A percentile compares a stretch with the other conserved stretches of the same genome.
Conservation (phyloP, 371 early-diverging fungal genomes). For the Syncephalastrum sp. region DNA sequence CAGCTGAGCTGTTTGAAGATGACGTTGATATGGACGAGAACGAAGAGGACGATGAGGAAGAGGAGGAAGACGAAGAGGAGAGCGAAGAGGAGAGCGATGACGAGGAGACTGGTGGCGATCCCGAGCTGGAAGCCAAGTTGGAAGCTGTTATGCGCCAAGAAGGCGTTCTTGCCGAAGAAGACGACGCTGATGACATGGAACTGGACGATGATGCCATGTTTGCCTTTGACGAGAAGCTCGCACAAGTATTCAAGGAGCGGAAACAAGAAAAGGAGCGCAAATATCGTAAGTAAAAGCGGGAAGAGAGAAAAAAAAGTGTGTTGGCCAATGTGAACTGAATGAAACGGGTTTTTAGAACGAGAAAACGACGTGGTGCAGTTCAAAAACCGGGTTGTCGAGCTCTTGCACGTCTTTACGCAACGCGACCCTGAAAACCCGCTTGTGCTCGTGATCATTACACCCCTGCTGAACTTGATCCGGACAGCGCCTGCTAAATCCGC, state of each 20-base stretch:
- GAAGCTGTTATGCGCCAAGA: conserved; percentile 63
- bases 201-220: conserved; percentile 92
- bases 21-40: conserved; percentile 57
- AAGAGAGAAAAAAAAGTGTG: too few species aligned
- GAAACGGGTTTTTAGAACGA: conserved; percentile 26
- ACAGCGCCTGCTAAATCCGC: conserved; percentile 54
- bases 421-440: conserved; percentile 72
- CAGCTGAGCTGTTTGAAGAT: conserved; percentile 56
- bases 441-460: conserved; percentile 66
- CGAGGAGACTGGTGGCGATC: conserved; percentile 16
- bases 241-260: conserved; percentile 85
- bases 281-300: conserved; percentile 24
- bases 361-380: conserved; percentile 82
- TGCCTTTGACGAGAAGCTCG: conserved; percentile 88
- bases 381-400: conserved; percentile 84
- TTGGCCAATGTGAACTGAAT: background rate
- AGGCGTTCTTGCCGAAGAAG: conserved; percentile 43
- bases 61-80: conserved; percentile 51
- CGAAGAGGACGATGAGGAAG: conserved; percentile 38
- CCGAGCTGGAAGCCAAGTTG: conserved; percentile 40
- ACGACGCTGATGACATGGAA: conserved; percentile 61
- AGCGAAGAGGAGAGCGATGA: conserved; percentile 16
- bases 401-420: conserved; percentile 74
- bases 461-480: conserved; percentile 62
- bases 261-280: conserved; percentile 68